A percentile compares a stretch with the other conserved stretches of the same genome.
Conservation (phyloP, 805 yeast genomes). For the Candida golubevii region DNA sequence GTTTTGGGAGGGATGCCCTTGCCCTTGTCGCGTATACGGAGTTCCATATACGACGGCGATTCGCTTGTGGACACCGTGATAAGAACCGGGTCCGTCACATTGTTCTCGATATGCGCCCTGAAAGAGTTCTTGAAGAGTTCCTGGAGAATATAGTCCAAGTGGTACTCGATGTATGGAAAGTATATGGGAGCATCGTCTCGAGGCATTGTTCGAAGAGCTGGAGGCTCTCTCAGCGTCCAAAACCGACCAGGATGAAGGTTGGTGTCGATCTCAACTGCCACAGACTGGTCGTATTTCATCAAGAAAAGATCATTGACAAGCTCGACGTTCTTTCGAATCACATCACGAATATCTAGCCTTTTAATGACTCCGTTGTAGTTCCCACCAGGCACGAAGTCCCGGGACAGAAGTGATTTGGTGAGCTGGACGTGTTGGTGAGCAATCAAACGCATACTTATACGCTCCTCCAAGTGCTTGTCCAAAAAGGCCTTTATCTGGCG, state of each 20-base stretch:
- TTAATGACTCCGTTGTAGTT: constrained; percentile 54
- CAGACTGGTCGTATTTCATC: constrained; percentile 75
- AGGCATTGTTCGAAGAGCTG: constrained; percentile 3
- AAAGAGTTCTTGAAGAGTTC: constrained; percentile 85
- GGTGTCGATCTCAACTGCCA: constrained; percentile 53
- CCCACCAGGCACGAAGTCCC: constrained; percentile 54
- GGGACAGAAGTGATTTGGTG: constrained; percentile 38
- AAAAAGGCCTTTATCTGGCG: constrained; percentile 57
- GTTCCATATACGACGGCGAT: constrained; percentile 47
- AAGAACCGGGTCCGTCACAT: constrained; percentile 34
- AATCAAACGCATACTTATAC: constrained; percentile 81
- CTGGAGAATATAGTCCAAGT: constrained; percentile 80
- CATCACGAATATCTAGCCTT: constrained; percentile 56
- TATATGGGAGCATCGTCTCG: constrained; percentile 44
- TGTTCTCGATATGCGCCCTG: constrained; percentile 80
- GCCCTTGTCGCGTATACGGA: constrained; percentile 81
- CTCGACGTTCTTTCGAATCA: constrained; percentile 61
- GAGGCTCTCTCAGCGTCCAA: constrained; percentile 25
- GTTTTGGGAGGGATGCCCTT: constrained; percentile 76
- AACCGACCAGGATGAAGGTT: constrained; percentile 26
- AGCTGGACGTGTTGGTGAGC: constrained; percentile 81
- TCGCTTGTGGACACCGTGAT: constrained; percentile 35
- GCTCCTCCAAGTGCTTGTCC: constrained; percentile 71
- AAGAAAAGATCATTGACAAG: constrained; percentile 80
- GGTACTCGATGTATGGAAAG: constrained; percentile 83